phyloP scores from a whole-genome alignment of 371 early-diverging fungal species.

The Synchytrium microbalum region DNA sequence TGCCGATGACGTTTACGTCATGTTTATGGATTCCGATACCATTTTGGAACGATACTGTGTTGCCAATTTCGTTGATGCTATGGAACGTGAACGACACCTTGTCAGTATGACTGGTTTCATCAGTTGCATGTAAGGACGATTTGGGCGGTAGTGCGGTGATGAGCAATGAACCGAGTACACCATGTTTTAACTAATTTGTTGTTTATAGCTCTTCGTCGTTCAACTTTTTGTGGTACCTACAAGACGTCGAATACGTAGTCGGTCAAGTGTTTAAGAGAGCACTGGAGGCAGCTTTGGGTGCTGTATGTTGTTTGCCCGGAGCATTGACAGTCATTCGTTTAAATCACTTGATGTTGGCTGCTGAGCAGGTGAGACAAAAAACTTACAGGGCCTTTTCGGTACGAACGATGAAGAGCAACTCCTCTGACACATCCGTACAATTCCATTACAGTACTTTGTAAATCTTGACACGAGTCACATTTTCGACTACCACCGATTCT shows the following conservation, averaged over 20 bases:
- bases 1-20: conserved; percentile 23
- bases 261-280: conserved; percentile 26
- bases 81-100: conserved; percentile 18
- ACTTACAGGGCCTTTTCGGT: no score
- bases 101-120: conserved; percentile 29
- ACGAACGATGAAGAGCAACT: no score
- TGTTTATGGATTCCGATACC: conserved; percentile 41
- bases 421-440: no score
- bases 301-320: conserved; percentile 34
- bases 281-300: conserved; percentile 28
- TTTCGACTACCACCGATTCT: conserved; percentile 21
- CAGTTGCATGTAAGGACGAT: conserved; percentile 11
- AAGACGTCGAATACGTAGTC: conserved; percentile 34
- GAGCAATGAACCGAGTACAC: not conserved
- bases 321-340: conserved; percentile 32
- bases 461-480: conserved; percentile 20
- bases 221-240: conserved; percentile 23
- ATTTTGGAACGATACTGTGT: conserved; percentile 23
- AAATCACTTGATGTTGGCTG: conserved; percentile 17
- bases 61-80: conserved; percentile 22
- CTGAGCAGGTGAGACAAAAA: no score
- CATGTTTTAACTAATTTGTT: conserved; percentile 8
- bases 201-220: conserved; percentile 9
- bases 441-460: conserved; percentile 33
- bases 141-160: no score